Evolutionary conservation across 345 rosid species (phyloP).

Genomic region (Eucalyptus cladocalyx): DNA sequence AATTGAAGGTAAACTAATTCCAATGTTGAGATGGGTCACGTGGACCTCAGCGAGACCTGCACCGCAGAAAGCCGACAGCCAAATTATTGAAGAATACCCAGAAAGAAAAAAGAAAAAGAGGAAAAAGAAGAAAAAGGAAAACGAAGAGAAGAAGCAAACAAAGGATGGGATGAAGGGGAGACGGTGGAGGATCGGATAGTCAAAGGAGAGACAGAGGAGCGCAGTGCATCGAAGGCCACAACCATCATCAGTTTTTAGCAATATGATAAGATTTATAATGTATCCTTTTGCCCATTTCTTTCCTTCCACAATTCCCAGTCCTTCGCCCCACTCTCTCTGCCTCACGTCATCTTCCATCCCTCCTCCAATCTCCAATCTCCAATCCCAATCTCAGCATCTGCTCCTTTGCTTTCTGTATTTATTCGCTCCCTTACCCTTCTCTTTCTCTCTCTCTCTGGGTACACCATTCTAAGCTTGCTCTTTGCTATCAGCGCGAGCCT

Average conservation of each 20-base stretch:
- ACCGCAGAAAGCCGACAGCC: not conserved
- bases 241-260: not conserved
- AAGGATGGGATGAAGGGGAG: not conserved
- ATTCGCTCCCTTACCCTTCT: not conserved
- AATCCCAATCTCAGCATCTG: not conserved
- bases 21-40: not conserved
- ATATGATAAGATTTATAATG: not conserved
- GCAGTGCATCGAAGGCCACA: not conserved
- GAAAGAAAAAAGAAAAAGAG: not conserved
- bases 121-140: not conserved
- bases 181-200: not conserved
- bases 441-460: not conserved
- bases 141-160: not conserved
- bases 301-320: constrained; percentile 20
- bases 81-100: not conserved
- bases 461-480: not conserved
- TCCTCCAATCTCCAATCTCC: not conserved
- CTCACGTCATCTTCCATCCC: not conserved
- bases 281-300: not conserved
- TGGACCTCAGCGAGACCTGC: not conserved
- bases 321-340: not conserved
- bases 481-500: too few relatives aligned
- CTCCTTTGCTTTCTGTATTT: not conserved
- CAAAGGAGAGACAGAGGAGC: not conserved
- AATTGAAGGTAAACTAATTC: too few relatives aligned